phyloP scores from a whole-genome alignment of 768 basidiomycete species.

The Jaapia argillacea region DNA sequence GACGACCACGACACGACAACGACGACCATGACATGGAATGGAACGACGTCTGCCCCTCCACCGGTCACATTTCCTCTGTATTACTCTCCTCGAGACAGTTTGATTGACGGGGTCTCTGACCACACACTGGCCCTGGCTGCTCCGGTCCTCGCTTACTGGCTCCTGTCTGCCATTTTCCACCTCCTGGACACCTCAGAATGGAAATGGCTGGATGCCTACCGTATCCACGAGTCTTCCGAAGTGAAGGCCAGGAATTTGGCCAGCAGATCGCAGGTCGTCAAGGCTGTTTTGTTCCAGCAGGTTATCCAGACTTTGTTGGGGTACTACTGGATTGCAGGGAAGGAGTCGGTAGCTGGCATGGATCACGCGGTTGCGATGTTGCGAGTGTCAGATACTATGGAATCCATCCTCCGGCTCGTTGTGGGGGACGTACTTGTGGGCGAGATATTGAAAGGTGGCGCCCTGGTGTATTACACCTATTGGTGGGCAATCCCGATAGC shows the following conservation, averaged over 20 bases:
- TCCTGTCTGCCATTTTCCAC: constrained; percentile 70
- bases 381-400: constrained; percentile 27
- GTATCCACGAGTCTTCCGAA: constrained; percentile 84
- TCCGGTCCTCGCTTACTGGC: constrained; percentile 83
- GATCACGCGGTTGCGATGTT: constrained; percentile 32
- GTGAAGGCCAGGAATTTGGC: constrained; percentile 67
- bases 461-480: constrained; percentile 55
- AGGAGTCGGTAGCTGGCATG: constrained; percentile 9
- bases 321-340: constrained; percentile 48
- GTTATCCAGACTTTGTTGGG: constrained; percentile 74
- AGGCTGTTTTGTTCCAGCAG: constrained; percentile 83
- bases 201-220: constrained; percentile 71
- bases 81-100: constrained; percentile 30
- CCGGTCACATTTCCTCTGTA: constrained; percentile 36
- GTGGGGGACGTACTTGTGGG: constrained; percentile 32
- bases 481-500: constrained; percentile 86
- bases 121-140: constrained; percentile 56
- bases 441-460: constrained; percentile 24
- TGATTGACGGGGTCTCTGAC: constrained; percentile 60
- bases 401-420: constrained; percentile 23
- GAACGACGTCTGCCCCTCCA: too few species aligned
- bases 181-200: constrained; percentile 67
- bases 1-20: too few species aligned
- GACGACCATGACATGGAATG: too few species aligned
- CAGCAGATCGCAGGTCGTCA: constrained; percentile 58